Conservation (phyloP, 352 stramenopile genomes). For the Pythium dissotocum region DNA sequence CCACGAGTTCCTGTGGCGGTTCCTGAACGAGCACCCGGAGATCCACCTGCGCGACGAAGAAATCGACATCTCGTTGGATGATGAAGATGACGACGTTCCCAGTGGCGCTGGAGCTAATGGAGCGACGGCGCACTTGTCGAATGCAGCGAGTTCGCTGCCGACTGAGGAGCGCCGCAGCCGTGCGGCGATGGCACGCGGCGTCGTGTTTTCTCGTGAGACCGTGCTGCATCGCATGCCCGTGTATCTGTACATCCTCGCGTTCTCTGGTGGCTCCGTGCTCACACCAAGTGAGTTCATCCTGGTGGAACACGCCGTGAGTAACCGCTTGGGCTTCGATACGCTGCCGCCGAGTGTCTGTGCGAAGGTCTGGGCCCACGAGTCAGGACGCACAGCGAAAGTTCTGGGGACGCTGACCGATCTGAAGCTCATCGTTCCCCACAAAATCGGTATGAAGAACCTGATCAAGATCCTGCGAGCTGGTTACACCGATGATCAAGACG, state of each 20-base stretch:
- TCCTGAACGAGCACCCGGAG: slow-evolving; percentile 50
- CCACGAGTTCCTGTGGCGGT: slow-evolving; percentile 73
- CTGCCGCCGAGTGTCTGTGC: slow-evolving; percentile 44
- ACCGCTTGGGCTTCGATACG: slow-evolving; percentile 43
- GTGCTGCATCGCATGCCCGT: slow-evolving; percentile 80
- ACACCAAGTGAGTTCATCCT: slow-evolving; percentile 48
- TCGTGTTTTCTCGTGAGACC: slow-evolving; percentile 77
- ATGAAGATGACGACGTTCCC: slow-evolving; percentile 34
- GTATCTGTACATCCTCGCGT: slow-evolving; percentile 77
- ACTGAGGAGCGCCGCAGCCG: not conserved
- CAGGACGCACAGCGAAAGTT: slow-evolving; percentile 66
- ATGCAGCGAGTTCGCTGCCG: not conserved
- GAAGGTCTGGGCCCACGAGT: slow-evolving; percentile 79
- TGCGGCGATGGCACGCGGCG: slow-evolving; percentile 25
- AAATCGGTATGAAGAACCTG: slow-evolving; percentile 82
- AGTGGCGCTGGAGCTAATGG: not conserved
- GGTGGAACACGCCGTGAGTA: slow-evolving; percentile 55
- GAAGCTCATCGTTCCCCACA: slow-evolving; percentile 67
- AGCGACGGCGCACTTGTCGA: not conserved
- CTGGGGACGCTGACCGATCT: slow-evolving; percentile 72
- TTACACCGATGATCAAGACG: slow-evolving; percentile 69
- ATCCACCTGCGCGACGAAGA: slow-evolving; percentile 42
- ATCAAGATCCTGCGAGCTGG: slow-evolving; percentile 67
- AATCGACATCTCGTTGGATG: slow-evolving; percentile 37
- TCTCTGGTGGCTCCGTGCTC: slow-evolving; percentile 68